Evolutionary conservation across 805 yeast genomes (phyloP).

Genomic region (Wickerhamiella domercqiae): DNA sequence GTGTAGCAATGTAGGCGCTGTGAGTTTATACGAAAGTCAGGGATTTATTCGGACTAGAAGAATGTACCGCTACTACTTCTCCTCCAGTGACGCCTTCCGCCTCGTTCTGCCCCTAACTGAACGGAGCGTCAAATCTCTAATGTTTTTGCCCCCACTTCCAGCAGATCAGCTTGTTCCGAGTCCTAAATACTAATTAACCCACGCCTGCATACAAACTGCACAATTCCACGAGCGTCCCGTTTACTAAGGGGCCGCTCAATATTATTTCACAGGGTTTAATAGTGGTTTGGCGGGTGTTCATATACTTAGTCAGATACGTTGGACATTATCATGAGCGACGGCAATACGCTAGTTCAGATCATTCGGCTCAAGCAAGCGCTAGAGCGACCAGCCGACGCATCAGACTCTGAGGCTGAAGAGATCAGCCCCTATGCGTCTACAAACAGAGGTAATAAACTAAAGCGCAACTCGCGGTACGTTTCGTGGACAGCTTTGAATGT

Average conservation of each 20-base stretch:
- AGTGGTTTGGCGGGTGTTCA: too few relatives aligned
- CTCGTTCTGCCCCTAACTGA: constrained; percentile 67
- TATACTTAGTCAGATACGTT: too few relatives aligned
- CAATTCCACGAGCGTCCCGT: background rate
- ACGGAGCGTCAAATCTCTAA: constrained; percentile 28
- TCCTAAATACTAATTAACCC: background rate
- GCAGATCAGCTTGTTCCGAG: constrained; percentile 1
- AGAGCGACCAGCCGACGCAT: constrained; percentile 20
- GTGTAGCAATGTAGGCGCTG: constrained; percentile 58
- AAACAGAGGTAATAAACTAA: constrained; percentile 45
- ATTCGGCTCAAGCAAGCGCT: constrained; percentile 23
- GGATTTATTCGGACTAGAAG: constrained; percentile 66
- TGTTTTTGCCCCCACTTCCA: constrained; percentile 16
- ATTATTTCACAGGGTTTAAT: too few relatives aligned
- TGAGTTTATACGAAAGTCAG: constrained; percentile 52
- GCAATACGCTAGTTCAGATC: constrained; percentile 5
- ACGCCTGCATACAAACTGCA: too few relatives aligned
- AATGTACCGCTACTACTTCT: constrained; percentile 72
- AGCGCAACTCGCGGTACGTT: constrained; percentile 33
- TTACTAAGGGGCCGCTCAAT: background rate
- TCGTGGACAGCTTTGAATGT: constrained; percentile 29
- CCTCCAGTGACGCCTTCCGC: constrained; percentile 86
- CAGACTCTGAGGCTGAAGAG: constrained; percentile 18
- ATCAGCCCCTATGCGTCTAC: constrained; percentile 22
- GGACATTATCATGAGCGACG: background rate